Base-by-base conservation (phyloP, 2,329 filamentous ascomycete species). In the Didymosphaeria variabile region DNA sequence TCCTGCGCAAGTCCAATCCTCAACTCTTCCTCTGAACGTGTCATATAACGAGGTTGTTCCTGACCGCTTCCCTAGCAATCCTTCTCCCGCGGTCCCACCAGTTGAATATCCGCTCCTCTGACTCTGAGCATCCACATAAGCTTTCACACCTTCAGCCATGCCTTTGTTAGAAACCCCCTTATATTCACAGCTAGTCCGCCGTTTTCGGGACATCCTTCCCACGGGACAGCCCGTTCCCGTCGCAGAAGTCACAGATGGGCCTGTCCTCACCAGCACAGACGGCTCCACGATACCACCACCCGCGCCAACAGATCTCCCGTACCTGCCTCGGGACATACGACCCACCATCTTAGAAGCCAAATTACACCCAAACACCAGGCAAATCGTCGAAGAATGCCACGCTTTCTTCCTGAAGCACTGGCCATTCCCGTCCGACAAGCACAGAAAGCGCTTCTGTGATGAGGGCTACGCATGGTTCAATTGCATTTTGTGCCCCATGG, bases 381-480 rank as follows among this genome's bases (percentile, higher is more conserved):
- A 54, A 15, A 31, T 54, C 8, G 51, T 54, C 15, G 34, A 42
- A 17, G 51, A 54, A 29, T 40, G 34, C 34, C 34, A 54, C 26
- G 38, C 34, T 15, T 54, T 54, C 51, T 54, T 54, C 38, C 32
- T 54, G 12, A 9, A 54, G 21, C 34, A 54, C 9, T 54, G 51
- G 51, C 51, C 51, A 1, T 54, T 54, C 51, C 36, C 36, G 19
- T 26, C 51, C 5, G 51, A 40, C 19, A 40, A 54, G 51, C 51
- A 54, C 51, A 29, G 23, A n/a, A 12, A 54, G 21, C 51, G 51
- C 34, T 54, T 54, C 38, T 40, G 34, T 12, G 51, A 54, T 21
- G 51, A 54, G 17, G 51, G 51, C 19, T 54, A 54, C 17, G 51
- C 51, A 23, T 54, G 51, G 51, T 54, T 54, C 34, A 29, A 26